Evolutionary conservation across 495 filamentous ascomycete genomes (phyloP).

Genomic region (Rusavskia elegans): DNA sequence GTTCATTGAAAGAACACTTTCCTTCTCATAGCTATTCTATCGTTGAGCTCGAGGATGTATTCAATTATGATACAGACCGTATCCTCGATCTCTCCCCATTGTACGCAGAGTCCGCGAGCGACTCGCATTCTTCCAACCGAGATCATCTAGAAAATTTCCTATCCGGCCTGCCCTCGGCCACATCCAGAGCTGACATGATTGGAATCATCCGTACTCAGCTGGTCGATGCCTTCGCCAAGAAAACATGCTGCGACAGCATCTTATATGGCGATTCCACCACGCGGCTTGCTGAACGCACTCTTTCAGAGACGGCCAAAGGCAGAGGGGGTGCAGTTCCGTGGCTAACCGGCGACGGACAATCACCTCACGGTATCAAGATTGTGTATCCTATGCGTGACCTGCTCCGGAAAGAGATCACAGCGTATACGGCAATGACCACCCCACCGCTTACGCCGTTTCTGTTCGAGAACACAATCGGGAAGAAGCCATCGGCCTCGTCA

Average conservation of each 20-base stretch:
- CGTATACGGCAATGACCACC: constrained; percentile 36
- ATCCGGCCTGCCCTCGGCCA: constrained; percentile 44
- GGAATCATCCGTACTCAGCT: constrained; percentile 52
- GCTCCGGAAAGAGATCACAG: constrained; percentile 58
- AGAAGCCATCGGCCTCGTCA: constrained; percentile 35
- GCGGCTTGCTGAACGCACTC: constrained; percentile 67
- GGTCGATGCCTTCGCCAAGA: constrained; percentile 45
- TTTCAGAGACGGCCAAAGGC: constrained; percentile 81
- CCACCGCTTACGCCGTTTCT: constrained; percentile 38
- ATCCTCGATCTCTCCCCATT: constrained; percentile 2
- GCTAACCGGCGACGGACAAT: constrained; percentile 59
- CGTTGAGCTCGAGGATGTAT: constrained; percentile 41
- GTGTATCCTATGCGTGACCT: constrained; percentile 69
- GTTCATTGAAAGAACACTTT: constrained; percentile 31
- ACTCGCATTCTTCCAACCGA: constrained; percentile 13
- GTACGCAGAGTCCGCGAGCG: neutral
- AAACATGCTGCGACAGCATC: constrained; percentile 45
- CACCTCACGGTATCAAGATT: constrained; percentile 40
- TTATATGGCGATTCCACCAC: constrained; percentile 81
- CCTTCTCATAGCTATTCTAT: constrained; percentile 39
- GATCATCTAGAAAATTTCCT: constrained; percentile 39
- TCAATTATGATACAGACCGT: constrained; percentile 25
- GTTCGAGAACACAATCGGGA: constrained; percentile 21
- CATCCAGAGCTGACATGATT: constrained; percentile 60
- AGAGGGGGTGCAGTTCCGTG: constrained; percentile 69